Percentiles rank a stretch among this genome's conserved stretches.
Evolutionary conservation across 2,329 filamentous ascomycete species (phyloP).

Genomic region (Diplodia scrobiculata): DNA sequence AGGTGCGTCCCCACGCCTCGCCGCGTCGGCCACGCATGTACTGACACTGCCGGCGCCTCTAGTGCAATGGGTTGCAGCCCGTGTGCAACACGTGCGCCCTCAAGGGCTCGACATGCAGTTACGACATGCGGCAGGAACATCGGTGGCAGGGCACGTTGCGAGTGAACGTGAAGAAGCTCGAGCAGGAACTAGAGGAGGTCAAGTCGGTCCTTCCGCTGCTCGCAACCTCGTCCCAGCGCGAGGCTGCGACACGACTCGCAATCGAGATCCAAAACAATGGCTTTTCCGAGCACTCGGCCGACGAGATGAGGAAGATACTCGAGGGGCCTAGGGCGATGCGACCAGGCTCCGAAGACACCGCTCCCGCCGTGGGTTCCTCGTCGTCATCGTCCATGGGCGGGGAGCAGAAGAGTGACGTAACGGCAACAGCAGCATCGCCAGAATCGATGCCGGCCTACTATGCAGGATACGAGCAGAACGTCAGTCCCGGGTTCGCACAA

Average conservation of each 20-base stretch:
- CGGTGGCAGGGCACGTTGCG: conserved; percentile 45
- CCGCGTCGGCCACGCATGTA: background rate
- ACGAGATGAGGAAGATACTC: conserved; percentile 44
- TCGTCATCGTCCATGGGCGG: conserved; percentile 18
- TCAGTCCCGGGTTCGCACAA: conserved; percentile 15
- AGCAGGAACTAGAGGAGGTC: conserved; percentile 46
- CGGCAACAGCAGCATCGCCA: conserved; percentile 12
- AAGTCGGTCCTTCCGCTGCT: conserved; percentile 43
- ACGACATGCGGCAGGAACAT: conserved; percentile 46
- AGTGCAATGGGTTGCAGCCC: conserved; percentile 45
- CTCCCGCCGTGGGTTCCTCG: conserved; percentile 9
- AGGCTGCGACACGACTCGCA: conserved; percentile 42
- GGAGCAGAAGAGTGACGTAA: conserved; percentile 20
- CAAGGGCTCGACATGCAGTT: conserved; percentile 44
- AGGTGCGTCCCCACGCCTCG: conserved; percentile 34
- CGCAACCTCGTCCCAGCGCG: conserved; percentile 41
- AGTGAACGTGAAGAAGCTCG: conserved; percentile 43
- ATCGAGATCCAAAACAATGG: conserved; percentile 44
- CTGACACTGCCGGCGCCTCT: conserved; percentile 30
- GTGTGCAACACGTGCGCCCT: conserved; percentile 46
- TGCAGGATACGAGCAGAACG: conserved; percentile 20
- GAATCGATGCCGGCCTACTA: conserved; percentile 25
- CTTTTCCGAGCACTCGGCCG: conserved; percentile 43
- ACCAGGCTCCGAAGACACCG: background rate
- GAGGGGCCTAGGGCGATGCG: conserved; percentile 32